Evolutionary conservation across 2,329 filamentous ascomycete genomes (phyloP).

Genomic region (Ophiostoma himal-ulmi): DNA sequence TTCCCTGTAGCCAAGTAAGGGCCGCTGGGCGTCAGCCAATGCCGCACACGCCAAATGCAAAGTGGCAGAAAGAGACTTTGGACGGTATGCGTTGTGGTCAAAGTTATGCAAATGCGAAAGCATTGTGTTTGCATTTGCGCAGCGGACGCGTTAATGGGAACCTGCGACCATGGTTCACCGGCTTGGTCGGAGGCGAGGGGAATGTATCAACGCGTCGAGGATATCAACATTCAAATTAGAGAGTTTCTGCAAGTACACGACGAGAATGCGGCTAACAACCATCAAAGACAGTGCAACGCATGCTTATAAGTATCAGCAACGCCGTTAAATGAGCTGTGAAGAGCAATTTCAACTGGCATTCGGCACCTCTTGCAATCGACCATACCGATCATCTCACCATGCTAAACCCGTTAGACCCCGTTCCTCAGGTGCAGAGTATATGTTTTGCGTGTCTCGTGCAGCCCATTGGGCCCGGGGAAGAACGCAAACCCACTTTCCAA

Average conservation of each 20-base stretch:
- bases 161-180: background rate
- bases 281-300: background rate
- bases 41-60: background rate
- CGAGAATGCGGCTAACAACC: constrained; percentile 4
- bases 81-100: background rate
- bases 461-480: background rate
- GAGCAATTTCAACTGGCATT: background rate
- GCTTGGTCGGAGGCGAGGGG: background rate
- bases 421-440: background rate
- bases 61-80: background rate
- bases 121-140: background rate
- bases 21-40: background rate
- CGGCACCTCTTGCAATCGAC: background rate
- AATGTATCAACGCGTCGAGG: background rate
- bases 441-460: background rate
- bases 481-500: background rate
- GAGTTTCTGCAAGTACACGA: background rate
- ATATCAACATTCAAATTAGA: background rate
- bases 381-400: background rate
- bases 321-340: background rate
- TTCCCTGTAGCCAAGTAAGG: background rate
- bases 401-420: background rate
- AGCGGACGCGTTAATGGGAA: background rate
- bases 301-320: background rate
- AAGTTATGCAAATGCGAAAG: background rate